Evolutionary conservation across 805 yeast genomes (phyloP).

Genomic region (Hanseniaspora taiwanica): DNA sequence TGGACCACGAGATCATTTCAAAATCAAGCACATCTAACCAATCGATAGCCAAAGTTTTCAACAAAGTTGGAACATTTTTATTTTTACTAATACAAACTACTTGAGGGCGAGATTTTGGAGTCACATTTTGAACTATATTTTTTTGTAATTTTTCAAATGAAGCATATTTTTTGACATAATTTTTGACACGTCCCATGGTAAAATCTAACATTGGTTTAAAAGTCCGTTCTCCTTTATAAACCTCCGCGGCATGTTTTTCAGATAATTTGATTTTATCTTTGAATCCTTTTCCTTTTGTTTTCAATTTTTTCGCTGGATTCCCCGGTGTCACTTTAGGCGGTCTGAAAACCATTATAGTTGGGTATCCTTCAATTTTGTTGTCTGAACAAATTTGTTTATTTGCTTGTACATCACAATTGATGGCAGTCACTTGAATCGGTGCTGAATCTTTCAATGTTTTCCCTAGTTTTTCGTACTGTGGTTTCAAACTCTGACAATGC

Average conservation of each 20-base stretch:
- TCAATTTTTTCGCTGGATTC: conserved; percentile 9
- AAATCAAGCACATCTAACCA: conserved; percentile 37
- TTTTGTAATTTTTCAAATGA: neutral
- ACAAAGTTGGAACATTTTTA: conserved; percentile 37
- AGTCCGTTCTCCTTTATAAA: conserved; percentile 49
- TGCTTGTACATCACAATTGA: conserved; percentile 64
- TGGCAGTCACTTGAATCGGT: conserved; percentile 58
- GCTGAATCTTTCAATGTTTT: conserved; percentile 33
- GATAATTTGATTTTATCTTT: conserved; percentile 4
- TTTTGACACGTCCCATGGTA: conserved; percentile 46
- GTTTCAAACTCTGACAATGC: conserved; percentile 64
- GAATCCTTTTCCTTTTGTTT: conserved; percentile 8
- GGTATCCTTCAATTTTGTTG: conserved; percentile 62
- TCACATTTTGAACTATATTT: too few relatives aligned
- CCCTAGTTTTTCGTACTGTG: conserved; percentile 53
- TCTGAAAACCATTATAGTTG: conserved; percentile 69
- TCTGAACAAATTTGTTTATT: conserved; percentile 60
- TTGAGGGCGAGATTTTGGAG: too few relatives aligned
- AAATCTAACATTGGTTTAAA: conserved; percentile 41
- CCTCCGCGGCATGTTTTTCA: conserved; percentile 38
- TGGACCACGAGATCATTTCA: conserved; percentile 28
- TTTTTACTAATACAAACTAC: conserved; percentile 42
- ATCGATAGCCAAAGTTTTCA: conserved; percentile 59
- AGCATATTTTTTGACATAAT: conserved; percentile 34
- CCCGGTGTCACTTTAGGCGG: conserved; percentile 50